Evolutionary conservation across 2,329 filamentous ascomycete genomes (phyloP), one percentile per base, ranked within the genome.

Genomic region (Scedosporium apiospermum): DNA sequence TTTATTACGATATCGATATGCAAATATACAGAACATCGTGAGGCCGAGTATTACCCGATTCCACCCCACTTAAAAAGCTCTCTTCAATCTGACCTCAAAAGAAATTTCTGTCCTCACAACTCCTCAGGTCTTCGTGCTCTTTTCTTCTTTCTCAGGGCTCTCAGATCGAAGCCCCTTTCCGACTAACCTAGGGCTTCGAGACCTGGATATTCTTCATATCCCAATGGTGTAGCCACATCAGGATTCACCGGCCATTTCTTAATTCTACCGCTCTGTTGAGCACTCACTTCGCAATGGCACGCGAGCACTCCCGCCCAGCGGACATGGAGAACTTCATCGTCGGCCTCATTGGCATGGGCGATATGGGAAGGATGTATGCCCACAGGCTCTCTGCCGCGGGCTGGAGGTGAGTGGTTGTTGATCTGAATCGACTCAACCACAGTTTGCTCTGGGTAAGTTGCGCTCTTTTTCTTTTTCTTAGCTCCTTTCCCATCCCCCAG

Each of bases 321-420:
- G 60, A 34, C 34, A 85, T 85, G 87, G 84, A 88, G 68, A 80
- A 83, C 71, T 91, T 91, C 73, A 86, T 88, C 66, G 84, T 99
- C 68, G 95, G 95, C 68, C 89, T 99, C 72, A 99, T 99, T 74
- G 95, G 95, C 65, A 97, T 99, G 93, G 95, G 95, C 67, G 93
- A 97, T 72, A 99, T 99, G 95, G 95, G 95, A 71, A 96, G 89
- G 83, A 96, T 99, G 91, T 99, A 99, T 76, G 91, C 95, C 71
- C 86, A 89, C 71, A 86, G 87, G 72, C 84, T 99, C 71, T 92
- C 91, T 76, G 85, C 86, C 72, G 95, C 93, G 72, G 95, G 95
- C 71, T 99, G 95, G 93, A 97, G 91, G 95, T 98, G 69, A 77
- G 74, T 76, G 62, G 64, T 66, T 64, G 61, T 57, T 44, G n/a